A percentile compares a stretch with the other conserved stretches of the same genome.
Conservation (phyloP, 2,329 filamentous ascomycete genomes). For the Pseudogymnoascus sp. region DNA sequence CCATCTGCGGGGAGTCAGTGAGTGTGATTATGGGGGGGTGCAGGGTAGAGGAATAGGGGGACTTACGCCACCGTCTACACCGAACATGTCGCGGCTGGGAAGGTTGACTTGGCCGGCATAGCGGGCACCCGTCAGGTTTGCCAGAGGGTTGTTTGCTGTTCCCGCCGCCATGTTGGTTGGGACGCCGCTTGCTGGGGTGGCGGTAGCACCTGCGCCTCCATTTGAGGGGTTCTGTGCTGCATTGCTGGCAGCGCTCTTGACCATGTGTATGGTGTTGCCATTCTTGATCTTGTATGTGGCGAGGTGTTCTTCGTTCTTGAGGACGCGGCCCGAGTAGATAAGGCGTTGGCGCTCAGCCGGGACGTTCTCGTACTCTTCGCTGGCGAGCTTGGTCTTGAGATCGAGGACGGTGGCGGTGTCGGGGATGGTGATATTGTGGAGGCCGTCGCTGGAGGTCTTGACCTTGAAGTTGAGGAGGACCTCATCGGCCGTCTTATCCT, state of each 20-base stretch:
- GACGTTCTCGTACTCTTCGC: constrained; percentile 75
- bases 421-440: constrained; percentile 73
- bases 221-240: constrained; percentile 41
- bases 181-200: constrained; percentile 48
- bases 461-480: constrained; percentile 89
- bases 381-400: constrained; percentile 81
- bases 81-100: constrained; percentile 81
- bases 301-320: constrained; percentile 88
- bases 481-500: constrained; percentile 50
- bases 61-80: constrained; percentile 87
- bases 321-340: constrained; percentile 93
- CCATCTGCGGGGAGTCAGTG: constrained; percentile 57
- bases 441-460: constrained; percentile 88
- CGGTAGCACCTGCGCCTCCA: constrained; percentile 34
- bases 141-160: constrained; percentile 79
- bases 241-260: constrained; percentile 84
- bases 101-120: constrained; percentile 89
- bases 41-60: not conserved
- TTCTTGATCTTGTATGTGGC: constrained; percentile 89
- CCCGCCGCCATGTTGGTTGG: constrained; percentile 74
- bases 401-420: constrained; percentile 71
- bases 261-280: constrained; percentile 90
- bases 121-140: constrained; percentile 82
- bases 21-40: not conserved
- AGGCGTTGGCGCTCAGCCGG: constrained; percentile 83